Evolutionary conservation across 2,329 filamentous ascomycete genomes (phyloP), one percentile per base, ranked within the genome.

Genomic region (Colletotrichum truncatum): DNA sequence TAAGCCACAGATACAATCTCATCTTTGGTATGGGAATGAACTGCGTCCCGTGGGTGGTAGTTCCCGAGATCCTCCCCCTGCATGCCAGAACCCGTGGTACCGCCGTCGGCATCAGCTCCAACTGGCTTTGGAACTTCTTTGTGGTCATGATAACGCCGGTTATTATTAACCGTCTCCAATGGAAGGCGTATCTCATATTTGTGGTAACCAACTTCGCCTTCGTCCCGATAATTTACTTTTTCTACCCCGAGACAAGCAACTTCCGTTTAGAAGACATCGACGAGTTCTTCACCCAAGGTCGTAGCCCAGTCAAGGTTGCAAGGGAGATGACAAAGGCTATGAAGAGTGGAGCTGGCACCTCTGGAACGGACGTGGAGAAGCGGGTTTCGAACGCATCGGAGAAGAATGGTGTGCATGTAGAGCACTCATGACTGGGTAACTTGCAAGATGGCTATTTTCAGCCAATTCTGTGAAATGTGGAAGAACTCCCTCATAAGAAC

Each of bases 161-260:
- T 1, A 74, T 84, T 2, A 79, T 86, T 63, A 77, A 78, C 49
- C 79, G 77, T 5, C 73, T 87, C 1, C 69, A 77, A 25, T 87
- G 82, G 82, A 81, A 82, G 68, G 81, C 80, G 0, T 86, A 86
- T 67, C 73, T 86, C 3, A 85, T 85, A 68, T 87, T 85, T 72
- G 83, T 82, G 75, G 75, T 73, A 23, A 76, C 82, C 9, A 85
- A 85, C 68, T 76, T 84, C 21, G 68, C 70, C 10, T 82, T 82
- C 49, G 72, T 82, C 1, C 81, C 80, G 0, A 70, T 81, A 5
- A 72, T 81, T 2, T 83, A 80, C 70, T 77, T 80, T 59, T 79
- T 82, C 69, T 86, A 84, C 51, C 85, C 86, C 0, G 86, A 88
- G 70, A 88, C 85, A 0, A 77, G 75, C 23, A 81, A 82, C 39